Base-by-base conservation (phyloP, 768 basidiomycete genomes). In the Russula dissimulans region DNA sequence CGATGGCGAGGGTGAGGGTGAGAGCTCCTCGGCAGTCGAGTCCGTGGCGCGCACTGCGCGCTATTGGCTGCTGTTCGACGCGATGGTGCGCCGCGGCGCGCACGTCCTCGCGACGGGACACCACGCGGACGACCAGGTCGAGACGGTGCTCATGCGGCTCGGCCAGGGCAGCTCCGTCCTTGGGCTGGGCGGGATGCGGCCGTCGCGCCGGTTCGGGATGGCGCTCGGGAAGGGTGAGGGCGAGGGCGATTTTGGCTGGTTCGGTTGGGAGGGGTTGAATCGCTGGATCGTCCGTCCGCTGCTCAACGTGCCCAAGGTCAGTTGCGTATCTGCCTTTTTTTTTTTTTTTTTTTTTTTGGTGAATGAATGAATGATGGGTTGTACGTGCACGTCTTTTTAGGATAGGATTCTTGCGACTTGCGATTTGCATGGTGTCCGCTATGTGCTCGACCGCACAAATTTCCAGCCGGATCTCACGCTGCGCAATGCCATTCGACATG, bases 81-180 rank as follows among this genome's bases (percentile, higher is more conserved):
- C 67, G 0, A 79, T 89, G 80, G 67, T 69, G 5, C 60, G 63
- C 1, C 60, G 70, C 0, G 66, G 75, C 1, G 70, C 76, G 4
- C 64, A 74, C 15, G 68, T 77, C 14, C 68, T 91, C 56, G 86
- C 85, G 0, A 78, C 85, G 51, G 91, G 81, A 0, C 91, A 93
- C 65, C 91, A 93, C 67, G 79, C 79, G 3, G 89, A 93, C 67
- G 91, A 93, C 68, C 89, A 92, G 68, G 79, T 91, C 10, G 91
- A 93, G 69, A 93, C 91, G 0, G 78, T 83, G 34, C 72, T 93
- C 54, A 83, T 91, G 77, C 81, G 91, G 5, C 68, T 86, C 15
- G 76, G 81, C 5, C 78, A 71, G 61, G 83, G 85, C 0, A 84
- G 84, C 5, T 77, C 81, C 3, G 68, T 72, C 45, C 56, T 79